These are phyloP conservation scores for Penicillium bovifimosum DNA, from an alignment of 495 filamentous ascomycete genomes.

Conservation along the genomic window DNA sequence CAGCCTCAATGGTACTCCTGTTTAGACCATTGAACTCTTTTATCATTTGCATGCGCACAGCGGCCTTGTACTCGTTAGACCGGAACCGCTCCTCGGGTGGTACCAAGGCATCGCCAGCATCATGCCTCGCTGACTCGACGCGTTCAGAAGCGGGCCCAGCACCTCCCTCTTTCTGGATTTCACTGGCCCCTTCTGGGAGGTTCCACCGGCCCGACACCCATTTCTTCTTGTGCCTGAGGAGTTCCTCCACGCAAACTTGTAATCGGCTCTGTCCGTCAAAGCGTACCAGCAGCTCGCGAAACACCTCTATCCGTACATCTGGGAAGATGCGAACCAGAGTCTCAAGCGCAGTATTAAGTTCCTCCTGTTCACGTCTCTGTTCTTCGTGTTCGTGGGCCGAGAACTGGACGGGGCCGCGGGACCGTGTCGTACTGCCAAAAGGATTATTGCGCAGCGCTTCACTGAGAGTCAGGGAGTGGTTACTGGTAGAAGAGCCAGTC, in stretches of 20 bases:
- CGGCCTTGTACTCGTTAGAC: conserved; percentile 62
- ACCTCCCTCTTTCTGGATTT: conserved; percentile 6
- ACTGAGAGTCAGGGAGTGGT: conserved; percentile 33
- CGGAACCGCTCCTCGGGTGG: conserved; percentile 70
- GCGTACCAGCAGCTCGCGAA: conserved; percentile 77
- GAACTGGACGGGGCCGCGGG: conserved; percentile 22
- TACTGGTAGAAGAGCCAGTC: conserved; percentile 14
- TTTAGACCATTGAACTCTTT: conserved; percentile 83
- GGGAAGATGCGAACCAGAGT: conserved; percentile 75
- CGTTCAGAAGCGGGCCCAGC: neutral
- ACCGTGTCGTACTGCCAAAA: conserved; percentile 34
- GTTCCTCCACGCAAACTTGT: conserved; percentile 76
- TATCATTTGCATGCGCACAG: conserved; percentile 54
- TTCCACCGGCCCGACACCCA: conserved; percentile 74
- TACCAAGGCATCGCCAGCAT: conserved; percentile 33
- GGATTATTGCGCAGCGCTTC: conserved; percentile 43
- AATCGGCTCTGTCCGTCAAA: conserved; percentile 80
- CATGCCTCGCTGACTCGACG: conserved; percentile 1
- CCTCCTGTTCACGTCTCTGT: conserved; percentile 45
- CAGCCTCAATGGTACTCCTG: conserved; percentile 74
- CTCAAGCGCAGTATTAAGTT: conserved; percentile 70
- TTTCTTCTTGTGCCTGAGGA: conserved; percentile 69
- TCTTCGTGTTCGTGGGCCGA: conserved; percentile 23
- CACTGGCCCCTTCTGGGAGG: conserved; percentile 30
- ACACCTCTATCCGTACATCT: conserved; percentile 82